These are phyloP conservation scores for Linum tenue DNA, from an alignment of 345 rosid genomes.

Conservation along the genomic window DNA sequence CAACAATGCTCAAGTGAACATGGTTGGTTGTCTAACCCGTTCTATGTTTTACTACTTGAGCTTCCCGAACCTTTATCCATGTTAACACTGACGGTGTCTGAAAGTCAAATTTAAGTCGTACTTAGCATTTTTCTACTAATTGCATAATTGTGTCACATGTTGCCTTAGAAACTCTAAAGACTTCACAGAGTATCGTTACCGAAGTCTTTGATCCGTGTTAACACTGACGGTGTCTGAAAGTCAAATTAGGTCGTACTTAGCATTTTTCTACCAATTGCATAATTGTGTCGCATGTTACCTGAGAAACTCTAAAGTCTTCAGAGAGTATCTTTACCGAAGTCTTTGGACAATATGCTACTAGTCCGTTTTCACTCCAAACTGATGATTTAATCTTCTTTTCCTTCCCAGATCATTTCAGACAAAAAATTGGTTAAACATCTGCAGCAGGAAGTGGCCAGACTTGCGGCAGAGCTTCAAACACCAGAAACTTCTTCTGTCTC, in stretches of 20 bases:
- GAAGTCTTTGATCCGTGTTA: too few relatives aligned
- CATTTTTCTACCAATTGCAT: not conserved
- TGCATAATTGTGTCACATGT: not conserved
- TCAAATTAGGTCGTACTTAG: not conserved
- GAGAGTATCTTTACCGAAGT: too few relatives aligned
- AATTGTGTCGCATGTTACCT: too few relatives aligned
- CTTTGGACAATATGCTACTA: not conserved
- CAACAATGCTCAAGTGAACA: constrained; percentile 77
- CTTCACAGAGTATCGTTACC: too few relatives aligned
- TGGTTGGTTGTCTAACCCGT: constrained; percentile 39
- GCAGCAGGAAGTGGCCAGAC: constrained; percentile 90
- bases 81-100: not conserved
- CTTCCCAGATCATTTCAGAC: constrained; percentile 63
- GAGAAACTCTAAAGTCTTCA: too few relatives aligned
- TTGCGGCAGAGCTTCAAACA: constrained; percentile 75
- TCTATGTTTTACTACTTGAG: too few relatives aligned
- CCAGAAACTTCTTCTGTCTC: constrained; percentile 64
- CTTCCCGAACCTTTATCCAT: too few relatives aligned
- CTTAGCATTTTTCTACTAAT: not conserved
- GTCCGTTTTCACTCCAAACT: not conserved
- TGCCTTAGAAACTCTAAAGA: too few relatives aligned
- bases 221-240: not conserved
- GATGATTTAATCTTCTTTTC: not conserved
- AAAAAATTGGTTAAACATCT: constrained; percentile 64
- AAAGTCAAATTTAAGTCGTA: not conserved